Evolutionary conservation across 2,329 filamentous ascomycete species (phyloP), one percentile per base, ranked within the genome.

Genomic region (Fusarium sacchari): DNA sequence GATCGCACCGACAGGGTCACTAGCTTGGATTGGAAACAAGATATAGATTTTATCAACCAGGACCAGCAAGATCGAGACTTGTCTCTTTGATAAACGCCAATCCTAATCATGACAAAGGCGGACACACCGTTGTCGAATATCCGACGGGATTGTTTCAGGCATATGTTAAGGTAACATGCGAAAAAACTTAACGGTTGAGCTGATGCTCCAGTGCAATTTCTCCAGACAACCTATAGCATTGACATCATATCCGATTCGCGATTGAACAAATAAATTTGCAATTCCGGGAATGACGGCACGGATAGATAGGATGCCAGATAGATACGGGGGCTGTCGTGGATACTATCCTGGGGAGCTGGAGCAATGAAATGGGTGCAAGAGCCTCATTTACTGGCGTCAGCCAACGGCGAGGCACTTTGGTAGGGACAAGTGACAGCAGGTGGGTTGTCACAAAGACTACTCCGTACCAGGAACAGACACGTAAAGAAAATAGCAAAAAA

Each of bases 281-380:
- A 60, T 63, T 61, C 76, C 76, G 76, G 76, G 72, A 78, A 64
- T 70, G 76, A 76, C 76, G 76, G 76, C 76, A 78, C 76, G 73
- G 67, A 75, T 58, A 78, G 67, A 77, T 76, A 74, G 69, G 62
- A 73, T 43, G 57, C 26, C 36, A 73, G 52, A 56, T 55, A 50
- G 46, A 28, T 47, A 67, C 65, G 63, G 59, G 55, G 56, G 53
- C 39, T 34, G 37, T 44, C 66, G 55, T 52, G 62, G 66, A 43
- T 53, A 68, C 60, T 47, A 42, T 26, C 58, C 58, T 67, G 62
- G 68, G 68, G 64, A 73, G 57, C 46, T 60, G 50, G 49, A 32
- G 49, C 61, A 36, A 26, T 63, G 52, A 36, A 30, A 26, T 63
- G 47, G 28, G 36, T 32, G 52, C 32, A 62, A 75, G 76, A 78